phyloP scores from a whole-genome alignment of 306 rosid species.

The Carpinus fangiana region DNA sequence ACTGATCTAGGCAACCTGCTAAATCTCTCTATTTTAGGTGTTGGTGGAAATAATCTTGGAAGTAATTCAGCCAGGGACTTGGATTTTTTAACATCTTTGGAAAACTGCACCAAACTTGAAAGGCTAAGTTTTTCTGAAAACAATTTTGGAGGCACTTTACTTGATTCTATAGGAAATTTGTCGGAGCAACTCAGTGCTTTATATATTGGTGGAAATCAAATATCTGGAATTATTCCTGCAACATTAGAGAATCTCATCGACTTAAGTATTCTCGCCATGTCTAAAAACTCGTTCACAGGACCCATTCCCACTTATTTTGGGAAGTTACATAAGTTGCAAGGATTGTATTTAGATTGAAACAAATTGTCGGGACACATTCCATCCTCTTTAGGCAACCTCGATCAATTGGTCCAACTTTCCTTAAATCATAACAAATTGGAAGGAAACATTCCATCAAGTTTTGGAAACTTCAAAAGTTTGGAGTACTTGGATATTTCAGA shows the following conservation, averaged over 20 bases:
- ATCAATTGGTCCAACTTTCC: not conserved
- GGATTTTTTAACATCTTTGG: slow-evolving; percentile 31
- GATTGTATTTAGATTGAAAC: not conserved
- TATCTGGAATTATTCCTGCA: too few relatives aligned
- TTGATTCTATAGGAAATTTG: slow-evolving; percentile 23
- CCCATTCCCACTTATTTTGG: slow-evolving; percentile 22
- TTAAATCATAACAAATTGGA: not conserved
- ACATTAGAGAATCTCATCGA: slow-evolving; percentile 3
- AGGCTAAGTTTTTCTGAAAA: not conserved
- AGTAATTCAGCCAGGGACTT: slow-evolving; percentile 26
- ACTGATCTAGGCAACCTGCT: slow-evolving; percentile 15
- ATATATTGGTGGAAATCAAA: too few relatives aligned
- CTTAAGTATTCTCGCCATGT: too few relatives aligned
- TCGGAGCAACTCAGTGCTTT: too few relatives aligned
- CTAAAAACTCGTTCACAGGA: slow-evolving; percentile 2
- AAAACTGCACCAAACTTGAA: slow-evolving; percentile 29
- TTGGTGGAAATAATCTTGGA: slow-evolving; percentile 22
- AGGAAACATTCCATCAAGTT: slow-evolving; percentile 14
- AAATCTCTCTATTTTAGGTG: not conserved
- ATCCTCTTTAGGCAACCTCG: slow-evolving; percentile 26
- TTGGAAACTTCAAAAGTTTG: slow-evolving; percentile 25
- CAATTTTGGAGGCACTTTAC: slow-evolving; percentile 44
- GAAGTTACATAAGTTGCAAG: not conserved
- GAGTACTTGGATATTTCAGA: not conserved
- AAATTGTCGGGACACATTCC: slow-evolving; percentile 29